phyloP scores from a whole-genome alignment of 805 yeast genomes.

The Starmerella sp. region DNA sequence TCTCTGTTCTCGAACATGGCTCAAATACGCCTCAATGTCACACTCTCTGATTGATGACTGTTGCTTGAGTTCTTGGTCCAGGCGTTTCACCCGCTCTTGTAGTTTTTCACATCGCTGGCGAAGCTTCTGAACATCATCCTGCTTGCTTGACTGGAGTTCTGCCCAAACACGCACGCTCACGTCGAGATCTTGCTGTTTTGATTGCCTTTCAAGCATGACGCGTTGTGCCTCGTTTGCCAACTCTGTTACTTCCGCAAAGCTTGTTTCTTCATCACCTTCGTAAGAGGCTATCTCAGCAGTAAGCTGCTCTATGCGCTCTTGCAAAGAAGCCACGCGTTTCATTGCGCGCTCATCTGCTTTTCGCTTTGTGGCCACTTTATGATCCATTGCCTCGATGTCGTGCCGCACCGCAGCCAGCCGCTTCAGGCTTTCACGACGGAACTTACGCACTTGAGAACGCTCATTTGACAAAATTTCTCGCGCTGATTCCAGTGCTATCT shows the following conservation, averaged over 20 bases:
- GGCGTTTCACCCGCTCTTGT: constrained; percentile 3
- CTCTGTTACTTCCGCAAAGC: neutral
- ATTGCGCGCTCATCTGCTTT: constrained; percentile 17
- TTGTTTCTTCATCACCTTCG: neutral
- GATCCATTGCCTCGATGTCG: constrained; percentile 11
- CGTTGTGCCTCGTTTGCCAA: constrained; percentile 6
- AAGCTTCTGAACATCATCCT: constrained; percentile 6
- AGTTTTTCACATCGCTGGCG: constrained; percentile 10
- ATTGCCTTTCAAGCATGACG: constrained; percentile 3
- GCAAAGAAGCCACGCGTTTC: constrained; percentile 15
- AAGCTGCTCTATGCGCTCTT: constrained; percentile 16
- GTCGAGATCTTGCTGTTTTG: constrained; percentile 10
- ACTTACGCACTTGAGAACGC: constrained; percentile 11
- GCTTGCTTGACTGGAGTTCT: constrained; percentile 10
- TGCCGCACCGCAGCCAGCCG: constrained; percentile 6
- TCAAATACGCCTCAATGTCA: constrained; percentile 4
- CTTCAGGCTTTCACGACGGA: constrained; percentile 12
- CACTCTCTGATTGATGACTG: neutral
- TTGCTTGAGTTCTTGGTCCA: constrained; percentile 1
- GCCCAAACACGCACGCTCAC: constrained; percentile 12
- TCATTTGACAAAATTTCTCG: neutral
- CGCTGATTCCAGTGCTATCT: constrained; percentile 4
- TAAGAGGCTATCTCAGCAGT: constrained; percentile 6
- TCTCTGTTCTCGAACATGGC: constrained; percentile 10
- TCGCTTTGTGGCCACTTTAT: constrained; percentile 11